phyloP scores from a whole-genome alignment of 768 basidiomycete species.

The Albatrellus ellisii region DNA sequence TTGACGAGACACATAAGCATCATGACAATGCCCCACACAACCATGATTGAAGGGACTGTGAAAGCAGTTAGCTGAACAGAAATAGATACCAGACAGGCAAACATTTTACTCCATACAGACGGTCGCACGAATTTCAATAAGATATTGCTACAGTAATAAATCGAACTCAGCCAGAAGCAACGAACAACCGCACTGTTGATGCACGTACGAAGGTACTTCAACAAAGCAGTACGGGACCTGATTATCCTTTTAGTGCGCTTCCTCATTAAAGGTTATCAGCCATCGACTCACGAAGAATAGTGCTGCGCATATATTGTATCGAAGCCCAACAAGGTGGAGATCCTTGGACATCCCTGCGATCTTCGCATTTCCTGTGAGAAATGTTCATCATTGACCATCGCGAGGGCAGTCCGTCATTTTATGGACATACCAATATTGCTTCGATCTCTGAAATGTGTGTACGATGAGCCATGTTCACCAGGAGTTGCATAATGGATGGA shows the following conservation, averaged over 20 bases:
- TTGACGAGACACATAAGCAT: constrained; percentile 27
- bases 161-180: no score
- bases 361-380: constrained; percentile 14
- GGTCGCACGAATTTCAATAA: constrained; percentile 23
- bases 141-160: constrained; percentile 23
- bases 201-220: constrained; percentile 25
- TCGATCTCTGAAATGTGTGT: constrained; percentile 9
- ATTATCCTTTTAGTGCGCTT: not conserved
- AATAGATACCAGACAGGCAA: not conserved
- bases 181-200: no score
- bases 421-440: constrained; percentile 10
- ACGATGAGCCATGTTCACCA: not conserved
- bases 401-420: no score
- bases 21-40: constrained; percentile 27
- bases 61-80: constrained; percentile 9
- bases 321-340: constrained; percentile 21
- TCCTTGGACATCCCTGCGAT: constrained; percentile 32
- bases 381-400: not conserved
- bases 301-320: constrained; percentile 25
- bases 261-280: not conserved
- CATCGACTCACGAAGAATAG: constrained; percentile 22
- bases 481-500: not conserved
- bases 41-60: constrained; percentile 27
- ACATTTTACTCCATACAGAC: constrained; percentile 22
- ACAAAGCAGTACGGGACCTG: constrained; percentile 25